Conservation (phyloP, 768 basidiomycete species). For the Tricholoma furcatifolium region DNA sequence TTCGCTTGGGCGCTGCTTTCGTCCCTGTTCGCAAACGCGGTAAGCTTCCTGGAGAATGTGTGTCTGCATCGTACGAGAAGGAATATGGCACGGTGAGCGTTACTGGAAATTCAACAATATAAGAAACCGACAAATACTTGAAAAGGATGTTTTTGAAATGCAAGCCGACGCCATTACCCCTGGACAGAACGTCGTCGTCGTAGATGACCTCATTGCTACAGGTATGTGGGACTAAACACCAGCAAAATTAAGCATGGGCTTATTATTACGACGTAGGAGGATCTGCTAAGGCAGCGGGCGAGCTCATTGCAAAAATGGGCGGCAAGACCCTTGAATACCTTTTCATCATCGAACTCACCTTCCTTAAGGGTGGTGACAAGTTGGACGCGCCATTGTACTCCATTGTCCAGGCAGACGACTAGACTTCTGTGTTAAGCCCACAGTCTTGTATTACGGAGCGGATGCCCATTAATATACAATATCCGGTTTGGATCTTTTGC, state of each 20-base stretch:
- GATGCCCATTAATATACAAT: constrained; percentile 75
- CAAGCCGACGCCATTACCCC: constrained; percentile 81
- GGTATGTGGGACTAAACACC: constrained; percentile 46
- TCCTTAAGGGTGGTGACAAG: constrained; percentile 72
- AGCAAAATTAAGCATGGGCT: not conserved
- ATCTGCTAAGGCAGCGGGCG: constrained; percentile 89
- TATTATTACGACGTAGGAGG: constrained; percentile 55
- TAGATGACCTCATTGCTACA: constrained; percentile 97
- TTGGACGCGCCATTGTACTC: constrained; percentile 89
- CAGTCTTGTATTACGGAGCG: constrained; percentile 74
- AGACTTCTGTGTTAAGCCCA: constrained; percentile 39
- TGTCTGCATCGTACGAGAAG: constrained; percentile 78
- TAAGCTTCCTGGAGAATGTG: constrained; percentile 89
- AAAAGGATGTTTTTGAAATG: constrained; percentile 95
- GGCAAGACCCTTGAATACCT: constrained; percentile 89
- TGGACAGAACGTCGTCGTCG: constrained; percentile 80
- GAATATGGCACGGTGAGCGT: constrained; percentile 83
- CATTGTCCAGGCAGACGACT: constrained; percentile 77
- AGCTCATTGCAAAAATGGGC: constrained; percentile 80
- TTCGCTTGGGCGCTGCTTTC: constrained; percentile 89
- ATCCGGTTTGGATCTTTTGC: constrained; percentile 43
- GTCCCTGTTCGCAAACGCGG: constrained; percentile 94
- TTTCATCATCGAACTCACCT: constrained; percentile 85
- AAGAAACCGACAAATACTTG: not conserved
- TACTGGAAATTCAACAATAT: not conserved